Conservation (phyloP, 345 rosid species). For the Pseudoturritis turrita region DNA sequence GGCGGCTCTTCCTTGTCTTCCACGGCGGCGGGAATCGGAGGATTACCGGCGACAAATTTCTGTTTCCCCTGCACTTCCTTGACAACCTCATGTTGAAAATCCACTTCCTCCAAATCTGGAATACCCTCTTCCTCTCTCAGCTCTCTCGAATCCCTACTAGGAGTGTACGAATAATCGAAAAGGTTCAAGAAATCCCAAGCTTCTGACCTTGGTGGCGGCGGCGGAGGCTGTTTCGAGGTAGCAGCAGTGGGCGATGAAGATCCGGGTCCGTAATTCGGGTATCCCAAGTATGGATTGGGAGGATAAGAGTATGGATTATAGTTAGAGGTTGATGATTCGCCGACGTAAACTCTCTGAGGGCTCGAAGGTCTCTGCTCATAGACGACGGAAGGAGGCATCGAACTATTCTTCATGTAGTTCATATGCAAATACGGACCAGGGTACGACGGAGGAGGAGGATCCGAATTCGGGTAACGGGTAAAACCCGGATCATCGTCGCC, state of each 20-base stretch:
- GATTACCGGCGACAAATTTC: constrained; percentile 31
- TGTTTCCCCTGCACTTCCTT: constrained; percentile 59
- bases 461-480: background rate
- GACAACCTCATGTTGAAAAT: constrained; percentile 52
- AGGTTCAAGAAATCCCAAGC: constrained; percentile 74
- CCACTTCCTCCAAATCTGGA: constrained; percentile 89
- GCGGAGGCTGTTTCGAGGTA: constrained; percentile 62
- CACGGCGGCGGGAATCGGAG: constrained; percentile 15
- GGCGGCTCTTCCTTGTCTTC: constrained; percentile 11
- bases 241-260: constrained; percentile 18
- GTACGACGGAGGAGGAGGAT: background rate
- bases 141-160: constrained; percentile 65
- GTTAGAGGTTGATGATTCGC: constrained; percentile 51
- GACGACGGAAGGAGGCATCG: constrained; percentile 51
- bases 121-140: constrained; percentile 85
- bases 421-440: constrained; percentile 41
- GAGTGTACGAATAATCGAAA: constrained; percentile 48
- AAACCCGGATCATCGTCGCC: background rate
- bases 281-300: constrained; percentile 16
- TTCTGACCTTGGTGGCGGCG: constrained; percentile 57
- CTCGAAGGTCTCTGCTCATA: constrained; percentile 59
- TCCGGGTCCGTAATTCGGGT: constrained; percentile 31
- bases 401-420: constrained; percentile 77
- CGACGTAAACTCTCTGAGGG: constrained; percentile 50
- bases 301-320: constrained; percentile 29